Base-by-base conservation (phyloP, 495 filamentous ascomycete genomes). In the Hypoxylon fuscum region DNA sequence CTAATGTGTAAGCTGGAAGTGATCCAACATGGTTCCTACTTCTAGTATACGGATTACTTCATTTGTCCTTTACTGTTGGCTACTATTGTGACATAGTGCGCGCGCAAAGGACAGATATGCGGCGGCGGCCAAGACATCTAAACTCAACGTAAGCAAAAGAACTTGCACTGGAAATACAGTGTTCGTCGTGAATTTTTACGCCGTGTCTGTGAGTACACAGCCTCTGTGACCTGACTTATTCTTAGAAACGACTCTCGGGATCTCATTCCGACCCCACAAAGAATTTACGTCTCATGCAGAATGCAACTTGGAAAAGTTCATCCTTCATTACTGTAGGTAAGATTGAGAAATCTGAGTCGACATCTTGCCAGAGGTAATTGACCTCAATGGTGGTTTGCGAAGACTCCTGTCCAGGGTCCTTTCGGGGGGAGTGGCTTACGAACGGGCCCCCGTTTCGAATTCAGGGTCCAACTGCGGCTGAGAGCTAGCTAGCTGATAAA, bases 401-500 rank as follows among this genome's bases (percentile, higher is more conserved):
- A 11, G 15, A 20, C 20, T 9, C 22, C 22, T 27, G 22, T 3
- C 12, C 35, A 32, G 25, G 25, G 47, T 32, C 18, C 12, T 3
- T 27, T 27, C 8, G 40, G 43, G 47, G 44, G n/a, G 18, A 38
- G 35, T 14, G 35, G 25, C 25, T 43, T 42, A 43, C 45, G 48
- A 58, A 54, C 47, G 34, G 23, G 44, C 15, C 37, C 21, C 50
- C 38, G 37, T 59, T 22, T 50, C 55, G 46, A 22, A 34, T 35
- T 14, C 14, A 50, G 42, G 43, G 32, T 32, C 23, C 21, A 23
- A 37, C 44, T 52, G 55, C 55, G 62, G 55, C 49, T 65, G 50
- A 59, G 32, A 48, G 20, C 21, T 50, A 38, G 41, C 20, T 3
- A n/a, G 17, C 11, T 57, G 42, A 51, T 34, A 47, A 38, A 8